Conservation (phyloP, 768 basidiomycete genomes). For the Antrodiella citrinella region DNA sequence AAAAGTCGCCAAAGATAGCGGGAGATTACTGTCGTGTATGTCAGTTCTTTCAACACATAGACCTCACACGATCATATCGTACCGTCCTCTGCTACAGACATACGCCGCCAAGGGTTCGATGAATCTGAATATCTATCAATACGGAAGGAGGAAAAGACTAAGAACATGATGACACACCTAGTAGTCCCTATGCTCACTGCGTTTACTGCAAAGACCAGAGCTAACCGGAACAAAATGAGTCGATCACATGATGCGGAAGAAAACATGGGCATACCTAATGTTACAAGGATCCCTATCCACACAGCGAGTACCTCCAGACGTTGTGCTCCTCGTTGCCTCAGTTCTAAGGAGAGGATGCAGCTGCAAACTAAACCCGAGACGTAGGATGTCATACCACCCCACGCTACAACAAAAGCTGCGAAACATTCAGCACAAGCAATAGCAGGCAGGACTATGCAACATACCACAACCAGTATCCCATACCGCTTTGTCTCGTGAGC, state of each 20-base stretch:
- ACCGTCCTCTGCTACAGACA: not conserved
- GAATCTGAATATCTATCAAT: constrained; percentile 1
- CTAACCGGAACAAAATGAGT: constrained; percentile 16
- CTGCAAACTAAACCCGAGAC: constrained; percentile 32
- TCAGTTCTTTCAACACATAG: not conserved
- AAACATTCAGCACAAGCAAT: not conserved
- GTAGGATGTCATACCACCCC: constrained; percentile 35
- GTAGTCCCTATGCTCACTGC: constrained; percentile 30
- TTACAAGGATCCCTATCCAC: constrained; percentile 24
- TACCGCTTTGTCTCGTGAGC: constrained; percentile 2
- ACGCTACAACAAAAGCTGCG: constrained; percentile 37
- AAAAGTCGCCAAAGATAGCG: constrained; percentile 29
- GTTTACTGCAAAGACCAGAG: constrained; percentile 31
- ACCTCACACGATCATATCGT: not conserved
- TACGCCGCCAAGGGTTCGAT: not conserved
- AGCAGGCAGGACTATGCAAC: constrained; percentile 5
- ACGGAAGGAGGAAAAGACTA: no score
- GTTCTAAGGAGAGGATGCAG: constrained; percentile 26
- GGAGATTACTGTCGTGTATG: constrained; percentile 12
- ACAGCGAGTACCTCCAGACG: constrained; percentile 26
- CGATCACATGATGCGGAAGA: not conserved
- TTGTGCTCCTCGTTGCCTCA: constrained; percentile 23
- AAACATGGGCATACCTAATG: constrained; percentile 25
- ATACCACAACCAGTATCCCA: constrained; percentile 20
- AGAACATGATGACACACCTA: constrained; percentile 17